Conservation (phyloP, 495 filamentous ascomycete species). For the Staphylotrichum longicolle region DNA sequence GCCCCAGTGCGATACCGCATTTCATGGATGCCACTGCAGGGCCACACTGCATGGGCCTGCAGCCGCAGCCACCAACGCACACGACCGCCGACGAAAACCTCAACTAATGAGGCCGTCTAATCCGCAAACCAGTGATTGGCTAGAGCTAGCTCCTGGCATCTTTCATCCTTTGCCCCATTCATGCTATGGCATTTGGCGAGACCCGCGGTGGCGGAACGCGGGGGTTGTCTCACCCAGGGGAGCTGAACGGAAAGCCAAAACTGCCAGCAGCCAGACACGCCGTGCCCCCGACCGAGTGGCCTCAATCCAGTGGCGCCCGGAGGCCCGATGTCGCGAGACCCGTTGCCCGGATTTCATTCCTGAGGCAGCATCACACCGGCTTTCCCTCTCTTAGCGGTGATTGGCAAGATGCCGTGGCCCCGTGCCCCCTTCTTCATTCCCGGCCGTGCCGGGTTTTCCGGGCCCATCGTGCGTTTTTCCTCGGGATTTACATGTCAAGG, state of each 20-base stretch:
- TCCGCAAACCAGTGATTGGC: constrained; percentile 1
- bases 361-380: not conserved
- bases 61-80: not conserved
- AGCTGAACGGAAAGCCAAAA: not conserved
- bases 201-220: not conserved
- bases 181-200: not conserved
- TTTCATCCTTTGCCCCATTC: not conserved
- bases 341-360: not conserved
- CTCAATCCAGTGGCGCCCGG: not conserved
- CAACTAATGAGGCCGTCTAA: not conserved
- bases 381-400: not conserved
- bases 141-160: not conserved
- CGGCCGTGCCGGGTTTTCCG: constrained; percentile 7
- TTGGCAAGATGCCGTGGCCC: not conserved
- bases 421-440: constrained; percentile 3
- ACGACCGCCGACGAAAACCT: not conserved
- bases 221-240: not conserved
- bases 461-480: too few species aligned
- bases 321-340: constrained; percentile 3
- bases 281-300: not conserved
- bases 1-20: not conserved
- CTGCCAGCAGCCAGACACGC: not conserved
- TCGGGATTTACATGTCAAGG: too few species aligned
- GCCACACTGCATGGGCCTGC: not conserved
- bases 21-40: too few species aligned